Percentiles rank a stretch among this genome's conserved stretches.
Conservation (phyloP, 2,329 filamentous ascomycete genomes). For the Gaeumannomyces tritici region DNA sequence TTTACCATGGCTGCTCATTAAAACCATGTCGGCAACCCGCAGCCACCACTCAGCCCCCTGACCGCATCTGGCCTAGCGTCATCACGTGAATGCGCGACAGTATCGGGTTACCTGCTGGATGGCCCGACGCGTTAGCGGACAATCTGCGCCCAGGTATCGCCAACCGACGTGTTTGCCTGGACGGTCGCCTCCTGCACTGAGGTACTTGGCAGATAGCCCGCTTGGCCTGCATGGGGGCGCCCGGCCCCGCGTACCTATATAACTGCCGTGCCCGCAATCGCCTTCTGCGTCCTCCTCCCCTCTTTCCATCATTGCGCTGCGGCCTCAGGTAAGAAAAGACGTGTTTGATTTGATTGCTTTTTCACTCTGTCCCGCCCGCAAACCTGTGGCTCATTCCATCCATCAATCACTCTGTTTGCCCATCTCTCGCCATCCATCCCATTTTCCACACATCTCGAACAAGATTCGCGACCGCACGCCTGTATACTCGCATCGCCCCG, state of each 20-base stretch:
- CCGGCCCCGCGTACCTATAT: not conserved
- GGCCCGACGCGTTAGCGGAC: not conserved
- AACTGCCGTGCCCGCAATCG: not conserved
- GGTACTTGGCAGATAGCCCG: conserved; percentile 8
- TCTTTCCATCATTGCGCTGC: not conserved
- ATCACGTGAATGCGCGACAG: not conserved
- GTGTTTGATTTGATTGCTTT: not conserved
- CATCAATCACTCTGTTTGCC: not conserved
- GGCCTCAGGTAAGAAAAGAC: not conserved
- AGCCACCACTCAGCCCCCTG: not conserved
- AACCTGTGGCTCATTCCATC: not conserved
- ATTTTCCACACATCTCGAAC: not conserved
- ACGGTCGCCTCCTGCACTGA: conserved; percentile 6
- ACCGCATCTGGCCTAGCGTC: not conserved
- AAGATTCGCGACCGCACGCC: not conserved
- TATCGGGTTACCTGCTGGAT: not conserved
- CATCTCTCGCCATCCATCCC: not conserved
- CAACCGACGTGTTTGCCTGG: conserved; percentile 5
- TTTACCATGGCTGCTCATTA: not conserved
- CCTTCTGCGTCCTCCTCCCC: not conserved
- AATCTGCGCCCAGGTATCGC: not conserved
- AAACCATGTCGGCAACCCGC: not conserved
- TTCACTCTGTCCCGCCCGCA: not conserved
- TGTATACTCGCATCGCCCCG: not conserved
- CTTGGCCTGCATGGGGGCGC: not conserved